Conservation (phyloP, 1,284 basidiomycete species). For the Chondrostereum purpureum region DNA sequence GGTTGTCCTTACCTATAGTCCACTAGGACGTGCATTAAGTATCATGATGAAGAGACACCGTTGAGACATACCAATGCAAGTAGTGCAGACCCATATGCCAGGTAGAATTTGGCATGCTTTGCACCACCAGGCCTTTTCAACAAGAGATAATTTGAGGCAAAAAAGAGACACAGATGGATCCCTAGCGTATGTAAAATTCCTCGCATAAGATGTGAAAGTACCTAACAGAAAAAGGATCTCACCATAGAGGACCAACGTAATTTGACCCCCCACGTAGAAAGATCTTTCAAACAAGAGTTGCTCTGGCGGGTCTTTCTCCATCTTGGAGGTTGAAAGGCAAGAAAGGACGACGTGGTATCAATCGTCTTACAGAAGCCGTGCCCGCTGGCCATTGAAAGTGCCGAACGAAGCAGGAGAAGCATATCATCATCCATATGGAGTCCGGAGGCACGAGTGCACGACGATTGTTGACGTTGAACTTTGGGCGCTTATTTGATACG, state of each 20-base stretch:
- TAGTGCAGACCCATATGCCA: constrained; percentile 18
- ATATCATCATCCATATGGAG: no score
- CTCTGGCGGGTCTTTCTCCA: constrained; percentile 14
- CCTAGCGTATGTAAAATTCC: constrained; percentile 17
- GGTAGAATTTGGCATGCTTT: constrained; percentile 16
- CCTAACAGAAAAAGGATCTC: constrained; percentile 1
- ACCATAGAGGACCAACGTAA: constrained; percentile 23
- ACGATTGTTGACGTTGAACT: no score
- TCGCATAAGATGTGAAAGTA: constrained; percentile 4
- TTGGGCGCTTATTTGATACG: no score
- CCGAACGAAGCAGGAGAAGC: no score
- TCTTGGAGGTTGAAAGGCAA: constrained; percentile 7
- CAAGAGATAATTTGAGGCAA: constrained; percentile 16
- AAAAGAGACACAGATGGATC: constrained; percentile 19
- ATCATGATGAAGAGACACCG: no score
- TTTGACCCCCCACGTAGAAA: constrained; percentile 21
- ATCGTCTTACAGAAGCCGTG: constrained; percentile 5
- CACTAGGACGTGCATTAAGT: no score
- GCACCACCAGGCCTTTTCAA: constrained; percentile 8
- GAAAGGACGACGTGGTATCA: constrained; percentile 1
- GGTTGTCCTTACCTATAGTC: constrained; percentile 12
- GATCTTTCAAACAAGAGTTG: constrained; percentile 19
- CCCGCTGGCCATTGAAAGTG: constrained; percentile 11
- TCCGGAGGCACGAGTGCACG: no score
- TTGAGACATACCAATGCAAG: constrained; percentile 13